These are phyloP conservation scores for Aaosphaeria arxii DNA, from an alignment of 2,329 filamentous ascomycete species.

Conservation along the genomic window DNA sequence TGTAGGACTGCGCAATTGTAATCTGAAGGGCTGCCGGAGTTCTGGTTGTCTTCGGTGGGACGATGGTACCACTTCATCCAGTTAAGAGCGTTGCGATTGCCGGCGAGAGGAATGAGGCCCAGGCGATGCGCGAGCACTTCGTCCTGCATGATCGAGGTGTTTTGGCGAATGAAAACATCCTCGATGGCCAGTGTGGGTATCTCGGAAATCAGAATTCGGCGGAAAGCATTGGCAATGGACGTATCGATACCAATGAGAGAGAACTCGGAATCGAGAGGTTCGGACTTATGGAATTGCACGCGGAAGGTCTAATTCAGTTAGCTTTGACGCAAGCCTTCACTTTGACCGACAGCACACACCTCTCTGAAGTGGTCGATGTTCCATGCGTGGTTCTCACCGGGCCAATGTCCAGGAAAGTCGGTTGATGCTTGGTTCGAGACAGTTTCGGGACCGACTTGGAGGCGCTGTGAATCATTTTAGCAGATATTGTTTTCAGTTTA, in stretches of 20 bases:
- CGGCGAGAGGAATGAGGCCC: conserved; percentile 86
- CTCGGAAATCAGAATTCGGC: conserved; percentile 91
- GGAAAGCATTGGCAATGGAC: conserved; percentile 93
- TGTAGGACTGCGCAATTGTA: conserved; percentile 83
- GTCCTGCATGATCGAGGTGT: conserved; percentile 96
- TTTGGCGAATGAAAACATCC: conserved; percentile 88
- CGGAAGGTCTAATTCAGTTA: conserved; percentile 54
- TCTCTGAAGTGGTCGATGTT: conserved; percentile 68
- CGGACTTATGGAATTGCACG: conserved; percentile 82
- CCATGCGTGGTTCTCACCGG: conserved; percentile 83
- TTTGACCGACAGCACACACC: conserved; percentile 29
- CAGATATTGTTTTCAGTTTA: no score
- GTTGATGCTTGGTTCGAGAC: conserved; percentile 85
- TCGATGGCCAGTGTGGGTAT: conserved; percentile 94
- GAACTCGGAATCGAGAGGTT: conserved; percentile 75
- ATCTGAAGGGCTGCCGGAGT: conserved; percentile 53
- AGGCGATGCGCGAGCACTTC: conserved; percentile 90
- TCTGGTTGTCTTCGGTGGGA: conserved; percentile 52
- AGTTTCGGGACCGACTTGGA: conserved; percentile 85
- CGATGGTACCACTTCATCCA: conserved; percentile 82
- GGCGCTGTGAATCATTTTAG: conserved; percentile 57
- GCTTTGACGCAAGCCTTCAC: no score
- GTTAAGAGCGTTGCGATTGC: conserved; percentile 71
- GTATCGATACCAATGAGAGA: conserved; percentile 91
- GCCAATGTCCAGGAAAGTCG: conserved; percentile 89